Conservation (phyloP, 148 eudicot genomes). For the Selenicereus undatus region DNA sequence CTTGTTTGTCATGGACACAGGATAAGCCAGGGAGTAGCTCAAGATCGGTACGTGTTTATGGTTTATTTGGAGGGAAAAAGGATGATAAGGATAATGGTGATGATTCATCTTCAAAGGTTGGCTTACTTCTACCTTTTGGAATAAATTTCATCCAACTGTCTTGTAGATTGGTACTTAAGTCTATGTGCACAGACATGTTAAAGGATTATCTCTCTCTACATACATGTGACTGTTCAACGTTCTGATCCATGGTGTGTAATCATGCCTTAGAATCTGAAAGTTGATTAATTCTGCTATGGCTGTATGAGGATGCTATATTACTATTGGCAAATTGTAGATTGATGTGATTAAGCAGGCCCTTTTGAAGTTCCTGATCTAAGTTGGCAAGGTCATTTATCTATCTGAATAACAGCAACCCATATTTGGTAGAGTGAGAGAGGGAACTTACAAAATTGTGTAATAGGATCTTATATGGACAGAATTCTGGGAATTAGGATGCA, state of each 20-base stretch:
- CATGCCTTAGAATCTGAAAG: neutral
- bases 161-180: neutral
- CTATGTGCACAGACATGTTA: no score
- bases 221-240: neutral
- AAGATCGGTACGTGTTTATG: slow-evolving; percentile 33
- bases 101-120: slow-evolving; percentile 56
- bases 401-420: neutral
- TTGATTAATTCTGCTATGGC: neutral
- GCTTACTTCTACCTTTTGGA: slow-evolving; percentile 11
- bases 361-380: neutral
- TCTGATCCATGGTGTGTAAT: neutral
- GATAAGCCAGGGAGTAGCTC: slow-evolving; percentile 12
- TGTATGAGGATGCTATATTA: neutral
- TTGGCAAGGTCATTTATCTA: neutral
- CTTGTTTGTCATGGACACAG: slow-evolving; percentile 16
- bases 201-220: neutral
- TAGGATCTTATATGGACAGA: neutral
- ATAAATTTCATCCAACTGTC: neutral
- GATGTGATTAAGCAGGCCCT: no score
- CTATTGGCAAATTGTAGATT: neutral
- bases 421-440: neutral
- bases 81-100: slow-evolving; percentile 46
- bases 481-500: neutral
- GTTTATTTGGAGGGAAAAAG: slow-evolving; percentile 72
- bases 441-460: no score